A percentile compares a stretch with the other conserved stretches of the same genome.
Conservation (phyloP, 352 stramenopile species). For the Phytophthora syringae region DNA sequence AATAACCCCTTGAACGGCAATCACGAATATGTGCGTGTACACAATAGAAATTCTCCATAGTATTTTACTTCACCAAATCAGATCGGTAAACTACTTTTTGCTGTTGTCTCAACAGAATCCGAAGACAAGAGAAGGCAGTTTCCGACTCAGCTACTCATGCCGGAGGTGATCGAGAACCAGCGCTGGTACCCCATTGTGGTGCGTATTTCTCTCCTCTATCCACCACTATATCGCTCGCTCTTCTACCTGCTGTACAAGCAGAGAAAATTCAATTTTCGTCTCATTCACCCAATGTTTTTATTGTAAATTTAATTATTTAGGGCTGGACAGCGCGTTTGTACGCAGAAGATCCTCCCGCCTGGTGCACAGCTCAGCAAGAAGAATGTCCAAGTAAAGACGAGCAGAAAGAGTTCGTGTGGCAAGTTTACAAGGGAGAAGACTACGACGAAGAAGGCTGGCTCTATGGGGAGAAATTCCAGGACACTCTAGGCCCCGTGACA, state of each 20-base stretch:
- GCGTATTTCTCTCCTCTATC: slow-evolving; percentile 28
- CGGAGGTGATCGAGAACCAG: slow-evolving; percentile 89
- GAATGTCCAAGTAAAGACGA: slow-evolving; percentile 60
- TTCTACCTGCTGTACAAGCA: background rate
- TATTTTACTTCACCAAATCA: slow-evolving; percentile 5
- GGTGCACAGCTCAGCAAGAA: slow-evolving; percentile 57
- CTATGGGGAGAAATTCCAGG: slow-evolving; percentile 73
- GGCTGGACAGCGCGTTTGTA: slow-evolving; percentile 78
- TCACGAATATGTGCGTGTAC: no score
- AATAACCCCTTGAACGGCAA: no score
- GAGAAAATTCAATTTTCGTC: slow-evolving; percentile 1
- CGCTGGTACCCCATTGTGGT: slow-evolving; percentile 85
- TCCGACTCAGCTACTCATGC: slow-evolving; percentile 27
- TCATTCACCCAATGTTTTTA: slow-evolving; percentile 6
- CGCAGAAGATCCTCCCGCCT: slow-evolving; percentile 73
- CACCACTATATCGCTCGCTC: background rate
- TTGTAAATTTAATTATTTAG: slow-evolving; percentile 32
- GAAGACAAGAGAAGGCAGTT: slow-evolving; percentile 9
- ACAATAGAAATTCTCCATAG: no score
- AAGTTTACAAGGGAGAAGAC: slow-evolving; percentile 84
- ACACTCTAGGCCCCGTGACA: slow-evolving; percentile 69
- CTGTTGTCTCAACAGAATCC: slow-evolving; percentile 17
- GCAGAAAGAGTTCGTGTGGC: slow-evolving; percentile 68
- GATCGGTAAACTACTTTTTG: slow-evolving; percentile 1
- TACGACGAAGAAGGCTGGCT: slow-evolving; percentile 90